Evolutionary conservation across 1,284 basidiomycete species (phyloP), one percentile per base, ranked within the genome.

Genomic region (Marasmius sp.): DNA sequence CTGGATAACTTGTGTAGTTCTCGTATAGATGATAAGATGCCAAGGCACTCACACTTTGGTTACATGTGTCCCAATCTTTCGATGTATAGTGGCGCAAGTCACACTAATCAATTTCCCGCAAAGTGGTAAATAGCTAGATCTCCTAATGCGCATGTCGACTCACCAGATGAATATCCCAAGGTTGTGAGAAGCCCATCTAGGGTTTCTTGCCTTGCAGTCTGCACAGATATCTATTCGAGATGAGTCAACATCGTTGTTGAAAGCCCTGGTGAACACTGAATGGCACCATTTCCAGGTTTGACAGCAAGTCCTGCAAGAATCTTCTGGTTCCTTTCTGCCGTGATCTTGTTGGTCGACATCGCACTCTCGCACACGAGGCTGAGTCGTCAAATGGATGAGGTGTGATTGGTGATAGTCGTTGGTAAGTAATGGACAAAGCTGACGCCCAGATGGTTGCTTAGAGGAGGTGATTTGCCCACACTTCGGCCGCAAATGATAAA

Each of bases 21-120:
- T 16, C 52, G 38, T 48, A 45, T 43, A 34, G 54, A 52, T 59
- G 47, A 51, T 22, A 47, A 18, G 27, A 37, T 16, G 12, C 22
- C 22, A 68, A 74, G 59, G 67, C 38, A 80, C 85, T 68, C 77
- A 93, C 91, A 94, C 89, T 85, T 93, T 93, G 3, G 88, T 85
- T 65, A 94, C 79, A 71, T 94, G 92, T 8, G 92, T 93, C 14
- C 93, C 93, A 65, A 95, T 90, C 80, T 94, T 94, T 61, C 93
- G 83, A 75, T 95, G 93, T 54, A 94, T 87, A 66, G 91, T 91
- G 36, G 93, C 93, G 71, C 93, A 95, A 67, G 84, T 85, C 48
- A 94, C 81, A 68, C 93, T 92, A 61, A 51, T n/a, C 41, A 27
- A 52, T 47, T 14, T 45, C 50, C 50, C n/a, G 37, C 6, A 20